Percentiles rank a stretch among this genome's conserved stretches.
Evolutionary conservation across 2,329 filamentous ascomycete genomes (phyloP).

Genomic region (Talaromyces piceae): DNA sequence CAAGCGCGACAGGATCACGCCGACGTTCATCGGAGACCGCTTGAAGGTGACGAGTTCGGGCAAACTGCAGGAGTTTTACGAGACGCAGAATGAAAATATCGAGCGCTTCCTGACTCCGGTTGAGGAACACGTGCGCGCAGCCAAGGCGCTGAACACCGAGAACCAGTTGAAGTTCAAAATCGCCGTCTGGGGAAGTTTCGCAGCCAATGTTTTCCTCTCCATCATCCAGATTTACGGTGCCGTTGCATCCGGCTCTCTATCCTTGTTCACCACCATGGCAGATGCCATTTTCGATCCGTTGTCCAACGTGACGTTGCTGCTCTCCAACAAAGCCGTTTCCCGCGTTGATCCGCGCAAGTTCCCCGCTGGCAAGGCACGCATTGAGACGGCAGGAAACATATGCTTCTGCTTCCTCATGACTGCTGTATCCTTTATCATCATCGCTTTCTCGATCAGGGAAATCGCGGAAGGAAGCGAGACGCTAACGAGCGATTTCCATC

Average conservation of each 20-base stretch:
- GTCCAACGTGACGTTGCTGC: constrained; percentile 78
- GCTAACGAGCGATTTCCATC: constrained; percentile 60
- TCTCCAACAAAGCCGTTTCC: constrained; percentile 81
- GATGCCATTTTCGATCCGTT: constrained; percentile 90
- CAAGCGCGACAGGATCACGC: constrained; percentile 54
- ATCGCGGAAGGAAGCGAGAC: constrained; percentile 46
- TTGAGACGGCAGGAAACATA: constrained; percentile 94
- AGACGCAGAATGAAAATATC: constrained; percentile 87
- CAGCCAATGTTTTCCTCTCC: constrained; percentile 72
- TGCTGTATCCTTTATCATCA: constrained; percentile 81
- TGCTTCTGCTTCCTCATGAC: constrained; percentile 96
- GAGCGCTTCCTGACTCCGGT: constrained; percentile 86
- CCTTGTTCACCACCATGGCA: constrained; percentile 95
- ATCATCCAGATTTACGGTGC: constrained; percentile 83
- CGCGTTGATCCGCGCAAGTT: constrained; percentile 80
- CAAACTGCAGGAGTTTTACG: constrained; percentile 74
- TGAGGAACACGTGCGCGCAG: constrained; percentile 78
- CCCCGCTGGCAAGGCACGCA: constrained; percentile 83
- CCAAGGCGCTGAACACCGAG: constrained; percentile 69
- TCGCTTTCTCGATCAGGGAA: constrained; percentile 75
- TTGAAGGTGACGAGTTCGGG: constrained; percentile 21
- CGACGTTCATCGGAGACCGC: constrained; percentile 19
- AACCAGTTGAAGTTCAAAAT: constrained; percentile 63
- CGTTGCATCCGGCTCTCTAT: constrained; percentile 78
- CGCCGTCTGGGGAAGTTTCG: constrained; percentile 61